Evolutionary conservation across 2,329 filamentous ascomycete genomes (phyloP).

Genomic region (Monascus ruber): DNA sequence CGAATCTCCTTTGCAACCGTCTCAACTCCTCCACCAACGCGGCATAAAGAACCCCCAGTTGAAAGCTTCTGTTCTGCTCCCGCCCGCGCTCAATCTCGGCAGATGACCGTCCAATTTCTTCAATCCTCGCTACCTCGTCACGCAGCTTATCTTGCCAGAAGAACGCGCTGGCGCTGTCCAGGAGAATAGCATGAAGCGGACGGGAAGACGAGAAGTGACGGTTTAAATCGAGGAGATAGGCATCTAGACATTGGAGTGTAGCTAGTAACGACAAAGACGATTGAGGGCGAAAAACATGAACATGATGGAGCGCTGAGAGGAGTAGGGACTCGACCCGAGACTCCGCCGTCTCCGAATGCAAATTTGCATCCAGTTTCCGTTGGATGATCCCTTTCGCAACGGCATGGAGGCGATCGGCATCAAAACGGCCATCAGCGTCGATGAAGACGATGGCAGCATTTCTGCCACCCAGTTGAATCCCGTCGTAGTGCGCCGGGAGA

Average conservation of each 20-base stretch:
- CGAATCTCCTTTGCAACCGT: slow-evolving; percentile 24
- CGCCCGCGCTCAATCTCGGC: slow-evolving; percentile 19
- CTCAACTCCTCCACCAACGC: slow-evolving; percentile 21
- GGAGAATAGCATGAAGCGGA: slow-evolving; percentile 38
- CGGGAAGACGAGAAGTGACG: slow-evolving; percentile 38
- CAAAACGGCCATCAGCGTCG: slow-evolving; percentile 46
- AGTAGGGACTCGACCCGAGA: slow-evolving; percentile 18
- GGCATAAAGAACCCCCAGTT: slow-evolving; percentile 19
- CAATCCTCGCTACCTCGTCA: slow-evolving; percentile 31
- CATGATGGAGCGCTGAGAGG: slow-evolving; percentile 36
- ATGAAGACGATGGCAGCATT: slow-evolving; percentile 42
- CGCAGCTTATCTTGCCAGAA: slow-evolving; percentile 41
- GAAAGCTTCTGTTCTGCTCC: slow-evolving; percentile 15
- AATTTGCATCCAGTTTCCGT: slow-evolving; percentile 4
- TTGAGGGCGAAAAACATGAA: slow-evolving; percentile 48
- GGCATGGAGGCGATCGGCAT: slow-evolving; percentile 33
- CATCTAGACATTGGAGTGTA: slow-evolving; percentile 36
- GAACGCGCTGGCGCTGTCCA: slow-evolving; percentile 47
- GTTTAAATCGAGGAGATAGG: slow-evolving; percentile 37
- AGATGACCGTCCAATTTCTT: slow-evolving; percentile 21
- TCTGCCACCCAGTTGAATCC: slow-evolving; percentile 32
- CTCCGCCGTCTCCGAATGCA: not conserved
- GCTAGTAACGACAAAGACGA: slow-evolving; percentile 40
- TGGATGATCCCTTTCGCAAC: slow-evolving; percentile 18
- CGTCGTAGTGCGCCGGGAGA: slow-evolving; percentile 32